Evolutionary conservation across 768 basidiomycete genomes (phyloP), one percentile per base, ranked within the genome.

Genomic region (Kwoniella sp.): DNA sequence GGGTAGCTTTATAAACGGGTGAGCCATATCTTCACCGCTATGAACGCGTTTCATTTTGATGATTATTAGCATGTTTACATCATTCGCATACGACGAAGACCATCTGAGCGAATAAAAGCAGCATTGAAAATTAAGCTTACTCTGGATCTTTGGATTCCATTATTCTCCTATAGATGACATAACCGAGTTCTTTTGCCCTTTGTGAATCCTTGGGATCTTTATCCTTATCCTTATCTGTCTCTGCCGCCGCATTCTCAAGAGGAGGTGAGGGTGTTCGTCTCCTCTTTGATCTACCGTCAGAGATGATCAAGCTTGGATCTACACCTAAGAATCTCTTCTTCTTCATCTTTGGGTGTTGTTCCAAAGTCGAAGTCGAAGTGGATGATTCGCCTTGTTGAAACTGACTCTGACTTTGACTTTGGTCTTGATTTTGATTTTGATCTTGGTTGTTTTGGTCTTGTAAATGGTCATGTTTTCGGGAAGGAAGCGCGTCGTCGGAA

Each of bases 1-100:
- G 9, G 75, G 75, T 2, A 77, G 67, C 51, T 74, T 74, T 44
- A 77, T 49, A 60, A 77, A 77, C 15, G 75, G 75, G 29, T 66
- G 66, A 9, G 73, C 29, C 65, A 77, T 72, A 2, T 48, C 53
- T 46, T 67, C 69, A 12, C 74, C 72, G 27, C 69, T 68, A 30
- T 30, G 2, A 13, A 29, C 44, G 25, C 26, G 44, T 19, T 10
- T 3, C 8, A 44, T 9, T 19, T 6, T 3, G 10, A 44, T 9
- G 10, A 44, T 10, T 13, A 54, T 49, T 30, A 62, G 52, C 53
- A 21, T 24, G 13, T 33, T 13, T 33, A 33, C 33, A 33, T 33
- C 5, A 33, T 5, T 33, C 13, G 33, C 33, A n/a, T n/a, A n/a
- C n/a, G n/a, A n/a, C n/a, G n/a, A n/a, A n/a, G n/a, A n/a, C n/a